These are phyloP conservation scores for Adenanthera pavonina DNA, from an alignment of 306 rosid species.

Conservation along the genomic window DNA sequence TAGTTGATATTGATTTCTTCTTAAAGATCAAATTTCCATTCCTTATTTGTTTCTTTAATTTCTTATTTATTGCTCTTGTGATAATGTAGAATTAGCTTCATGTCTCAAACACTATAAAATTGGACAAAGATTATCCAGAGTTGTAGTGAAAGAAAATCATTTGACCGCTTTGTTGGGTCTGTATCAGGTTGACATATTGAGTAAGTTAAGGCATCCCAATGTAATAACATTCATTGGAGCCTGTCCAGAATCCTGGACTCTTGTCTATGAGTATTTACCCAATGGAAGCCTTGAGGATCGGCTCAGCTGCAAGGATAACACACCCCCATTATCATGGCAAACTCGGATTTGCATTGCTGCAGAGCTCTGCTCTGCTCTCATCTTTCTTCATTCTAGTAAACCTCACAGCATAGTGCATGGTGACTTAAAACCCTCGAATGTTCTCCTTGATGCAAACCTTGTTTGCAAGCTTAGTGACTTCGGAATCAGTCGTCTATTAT, in stretches of 20 bases:
- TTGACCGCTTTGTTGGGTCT: conserved; percentile 28
- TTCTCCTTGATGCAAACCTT: conserved; percentile 75
- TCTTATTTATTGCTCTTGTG: not conserved
- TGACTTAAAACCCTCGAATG: conserved; percentile 80
- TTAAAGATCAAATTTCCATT: not conserved
- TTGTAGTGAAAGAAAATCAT: conserved; percentile 10
- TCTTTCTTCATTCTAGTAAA: conserved; percentile 81
- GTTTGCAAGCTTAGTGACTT: conserved; percentile 85
- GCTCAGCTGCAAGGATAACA: conserved; percentile 67
- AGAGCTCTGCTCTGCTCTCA: conserved; percentile 80
- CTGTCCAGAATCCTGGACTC: conserved; percentile 68
- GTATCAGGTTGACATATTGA: conserved; percentile 74
- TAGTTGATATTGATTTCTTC: not conserved
- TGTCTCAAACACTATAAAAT: not conserved
- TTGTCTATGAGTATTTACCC: conserved; percentile 82
- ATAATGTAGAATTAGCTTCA: not conserved
- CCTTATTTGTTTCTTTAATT: not conserved
- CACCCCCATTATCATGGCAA: conserved; percentile 87
- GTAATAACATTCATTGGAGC: conserved; percentile 82
- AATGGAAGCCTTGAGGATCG: conserved; percentile 94
- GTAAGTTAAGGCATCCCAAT: conserved; percentile 85
- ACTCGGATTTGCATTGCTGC: conserved; percentile 71
- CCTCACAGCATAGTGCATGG: conserved; percentile 85
- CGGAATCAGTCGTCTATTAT: conserved; percentile 64
- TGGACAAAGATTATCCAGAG: not conserved